Percentiles rank a stretch among this genome's conserved stretches.
Conservation (phyloP, 148 eudicot genomes). For the Beta vulgaris region DNA sequence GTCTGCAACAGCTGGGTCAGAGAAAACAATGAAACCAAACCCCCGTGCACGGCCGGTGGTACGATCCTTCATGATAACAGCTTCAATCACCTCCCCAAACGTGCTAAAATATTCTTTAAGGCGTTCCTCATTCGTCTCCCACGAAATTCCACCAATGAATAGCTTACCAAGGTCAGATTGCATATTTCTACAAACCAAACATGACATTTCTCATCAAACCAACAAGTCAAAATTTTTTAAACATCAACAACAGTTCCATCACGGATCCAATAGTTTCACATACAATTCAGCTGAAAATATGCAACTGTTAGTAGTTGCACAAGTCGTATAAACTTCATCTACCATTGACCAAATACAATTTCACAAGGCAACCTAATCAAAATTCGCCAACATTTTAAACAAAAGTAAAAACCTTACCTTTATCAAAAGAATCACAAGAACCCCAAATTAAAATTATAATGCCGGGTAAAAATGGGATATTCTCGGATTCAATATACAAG, state of each 20-base stretch:
- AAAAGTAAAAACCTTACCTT: conserved; percentile 18
- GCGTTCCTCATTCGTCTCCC: conserved; percentile 85
- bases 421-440: conserved; percentile 26
- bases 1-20: conserved; percentile 73
- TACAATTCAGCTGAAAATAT: conserved; percentile 22
- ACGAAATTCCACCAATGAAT: conserved; percentile 80
- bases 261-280: conserved; percentile 14
- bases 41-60: conserved; percentile 90
- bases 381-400: background rate
- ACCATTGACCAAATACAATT: conserved; percentile 22
- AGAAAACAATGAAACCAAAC: conserved; percentile 75
- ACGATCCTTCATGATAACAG: conserved; percentile 86
- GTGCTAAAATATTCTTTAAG: conserved; percentile 68
- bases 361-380: background rate
- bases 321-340: conserved; percentile 19
- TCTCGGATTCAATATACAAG: conserved; percentile 32
- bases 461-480: conserved; percentile 19
- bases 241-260: conserved; percentile 3
- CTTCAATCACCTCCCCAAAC: conserved; percentile 77
- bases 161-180: conserved; percentile 81
- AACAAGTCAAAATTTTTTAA: background rate
- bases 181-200: conserved; percentile 47
- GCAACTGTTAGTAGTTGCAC: background rate
- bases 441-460: conserved; percentile 22
- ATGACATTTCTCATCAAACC: conserved; percentile 17